Percentiles rank a stretch among this genome's conserved stretches.
Conservation (phyloP, 148 eudicot species). For the Tetragonia tetragonoides region DNA sequence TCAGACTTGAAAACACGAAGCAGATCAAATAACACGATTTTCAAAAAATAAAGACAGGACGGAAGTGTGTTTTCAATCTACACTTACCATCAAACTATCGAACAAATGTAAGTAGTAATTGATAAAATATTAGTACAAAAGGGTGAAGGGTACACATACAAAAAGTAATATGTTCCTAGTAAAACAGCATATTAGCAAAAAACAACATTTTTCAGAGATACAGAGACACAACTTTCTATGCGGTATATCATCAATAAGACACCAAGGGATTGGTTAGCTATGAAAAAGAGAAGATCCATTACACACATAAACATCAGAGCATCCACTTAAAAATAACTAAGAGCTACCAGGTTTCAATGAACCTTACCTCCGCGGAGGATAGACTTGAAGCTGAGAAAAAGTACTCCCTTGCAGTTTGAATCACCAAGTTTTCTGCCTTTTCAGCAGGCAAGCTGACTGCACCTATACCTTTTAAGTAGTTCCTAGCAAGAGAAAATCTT, state of each 20-base stretch:
- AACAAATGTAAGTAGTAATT: neutral
- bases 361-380: slow-evolving; percentile 75
- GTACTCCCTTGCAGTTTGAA: slow-evolving; percentile 92
- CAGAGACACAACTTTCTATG: neutral
- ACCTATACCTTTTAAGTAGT: slow-evolving; percentile 80
- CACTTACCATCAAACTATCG: slow-evolving; percentile 11
- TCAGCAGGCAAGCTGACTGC: slow-evolving; percentile 75
- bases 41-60: neutral
- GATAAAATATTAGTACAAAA: neutral
- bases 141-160: neutral
- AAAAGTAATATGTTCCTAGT: neutral
- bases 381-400: slow-evolving; percentile 97
- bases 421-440: slow-evolving; percentile 90
- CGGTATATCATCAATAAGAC: neutral
- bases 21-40: neutral
- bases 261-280: neutral
- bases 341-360: neutral
- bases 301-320: neutral
- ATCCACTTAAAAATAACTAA: neutral
- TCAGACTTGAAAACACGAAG: neutral
- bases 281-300: neutral
- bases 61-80: neutral
- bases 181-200: neutral
- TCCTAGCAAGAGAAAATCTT: slow-evolving; percentile 93
- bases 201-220: neutral